Evolutionary conservation across 2,329 filamentous ascomycete species (phyloP).

Genomic region (Cordyceps cicadae): DNA sequence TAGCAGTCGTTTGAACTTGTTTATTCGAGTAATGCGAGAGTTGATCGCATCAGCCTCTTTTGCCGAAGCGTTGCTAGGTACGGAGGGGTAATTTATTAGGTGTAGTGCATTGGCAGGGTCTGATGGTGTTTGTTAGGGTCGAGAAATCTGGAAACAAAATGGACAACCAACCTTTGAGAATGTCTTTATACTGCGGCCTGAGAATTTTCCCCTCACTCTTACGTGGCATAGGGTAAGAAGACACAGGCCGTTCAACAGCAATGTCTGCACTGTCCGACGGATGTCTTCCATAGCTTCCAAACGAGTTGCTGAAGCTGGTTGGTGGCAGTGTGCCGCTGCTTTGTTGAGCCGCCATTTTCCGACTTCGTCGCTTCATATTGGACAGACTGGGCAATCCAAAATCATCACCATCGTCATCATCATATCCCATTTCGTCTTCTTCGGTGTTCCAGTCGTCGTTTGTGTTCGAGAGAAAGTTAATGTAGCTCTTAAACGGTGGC

Average conservation of each 20-base stretch:
- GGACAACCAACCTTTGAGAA: conserved; percentile 54
- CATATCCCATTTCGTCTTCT: conserved; percentile 71
- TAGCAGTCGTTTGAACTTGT: conserved; percentile 95
- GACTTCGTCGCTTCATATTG: conserved; percentile 72
- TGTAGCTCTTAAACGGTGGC: conserved; percentile 65
- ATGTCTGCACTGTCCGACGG: conserved; percentile 89
- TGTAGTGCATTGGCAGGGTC: conserved; percentile 90
- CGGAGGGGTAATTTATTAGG: conserved; percentile 77
- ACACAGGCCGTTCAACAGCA: conserved; percentile 75
- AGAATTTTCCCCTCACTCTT: conserved; percentile 92
- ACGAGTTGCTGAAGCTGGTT: conserved; percentile 29
- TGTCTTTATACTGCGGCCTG: conserved; percentile 95
- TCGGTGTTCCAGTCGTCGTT: conserved; percentile 76
- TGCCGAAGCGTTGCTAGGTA: conserved; percentile 62
- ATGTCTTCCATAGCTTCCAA: conserved; percentile 37
- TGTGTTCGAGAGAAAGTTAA: conserved; percentile 71
- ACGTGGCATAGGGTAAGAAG: conserved; percentile 79
- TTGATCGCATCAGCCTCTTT: conserved; percentile 84
- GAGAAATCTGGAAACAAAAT: no score
- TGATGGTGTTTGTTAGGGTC: conserved; percentile 20
- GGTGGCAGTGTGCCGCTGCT: conserved; percentile 26
- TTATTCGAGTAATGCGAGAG: conserved; percentile 84
- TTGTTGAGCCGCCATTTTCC: conserved; percentile 40
- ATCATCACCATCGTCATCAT: conserved; percentile 86
- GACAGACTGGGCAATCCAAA: conserved; percentile 90